These are phyloP conservation scores for Hapsidospora chrysogenum DNA, from an alignment of 495 filamentous ascomycete species.

Conservation along the genomic window DNA sequence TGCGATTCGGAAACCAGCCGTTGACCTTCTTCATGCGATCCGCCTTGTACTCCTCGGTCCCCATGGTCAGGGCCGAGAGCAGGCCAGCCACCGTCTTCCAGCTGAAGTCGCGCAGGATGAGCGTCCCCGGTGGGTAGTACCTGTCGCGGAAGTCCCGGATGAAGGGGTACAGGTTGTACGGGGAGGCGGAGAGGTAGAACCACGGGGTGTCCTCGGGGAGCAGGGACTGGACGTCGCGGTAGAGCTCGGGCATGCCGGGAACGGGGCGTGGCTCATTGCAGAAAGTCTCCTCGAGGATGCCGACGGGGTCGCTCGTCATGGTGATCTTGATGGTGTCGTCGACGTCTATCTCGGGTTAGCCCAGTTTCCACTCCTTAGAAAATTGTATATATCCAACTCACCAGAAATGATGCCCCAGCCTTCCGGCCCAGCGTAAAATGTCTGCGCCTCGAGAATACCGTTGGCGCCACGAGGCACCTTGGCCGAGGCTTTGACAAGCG, in stretches of 20 bases:
- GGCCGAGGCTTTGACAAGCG: slow-evolving; percentile 25
- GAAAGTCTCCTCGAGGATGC: slow-evolving; percentile 73
- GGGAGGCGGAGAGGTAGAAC: slow-evolving; percentile 90
- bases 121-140: slow-evolving; percentile 59
- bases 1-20: slow-evolving; percentile 55
- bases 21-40: slow-evolving; percentile 62
- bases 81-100: slow-evolving; percentile 77
- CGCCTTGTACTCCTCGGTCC: slow-evolving; percentile 79
- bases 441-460: slow-evolving; percentile 39
- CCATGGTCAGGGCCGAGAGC: slow-evolving; percentile 59
- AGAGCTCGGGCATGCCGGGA: slow-evolving; percentile 71
- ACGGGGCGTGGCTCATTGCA: slow-evolving; percentile 56
- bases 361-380: too few relatives aligned
- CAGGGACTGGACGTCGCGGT: slow-evolving; percentile 39
- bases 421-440: slow-evolving; percentile 54
- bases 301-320: slow-evolving; percentile 57
- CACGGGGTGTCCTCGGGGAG: slow-evolving; percentile 46
- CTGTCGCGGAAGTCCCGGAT: slow-evolving; percentile 52
- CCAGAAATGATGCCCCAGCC: slow-evolving; percentile 80
- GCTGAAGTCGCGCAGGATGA: slow-evolving; percentile 71
- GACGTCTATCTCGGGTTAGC: slow-evolving; percentile 65
- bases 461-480: slow-evolving; percentile 27
- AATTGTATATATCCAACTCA: too few relatives aligned
- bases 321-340: slow-evolving; percentile 95
- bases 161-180: slow-evolving; percentile 88